phyloP scores from a whole-genome alignment of 129 eudicot genomes.

The Pulicaria dysenterica region DNA sequence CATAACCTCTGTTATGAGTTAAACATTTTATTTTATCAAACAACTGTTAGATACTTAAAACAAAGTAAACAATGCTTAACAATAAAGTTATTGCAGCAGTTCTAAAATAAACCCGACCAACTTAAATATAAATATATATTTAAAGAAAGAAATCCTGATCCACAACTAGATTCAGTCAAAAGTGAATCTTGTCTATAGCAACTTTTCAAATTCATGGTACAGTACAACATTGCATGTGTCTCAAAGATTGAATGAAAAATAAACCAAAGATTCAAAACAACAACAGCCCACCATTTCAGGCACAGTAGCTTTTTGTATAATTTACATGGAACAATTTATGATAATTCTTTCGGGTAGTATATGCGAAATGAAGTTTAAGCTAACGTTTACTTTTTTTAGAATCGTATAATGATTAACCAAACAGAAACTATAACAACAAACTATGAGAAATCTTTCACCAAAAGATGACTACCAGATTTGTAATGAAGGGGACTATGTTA shows the following conservation, averaged over 20 bases:
- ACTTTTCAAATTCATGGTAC: constrained; percentile 35
- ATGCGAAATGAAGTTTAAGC: constrained; percentile 27
- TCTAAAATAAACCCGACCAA: too few relatives aligned
- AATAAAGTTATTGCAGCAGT: too few relatives aligned
- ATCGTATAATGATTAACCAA: constrained; percentile 27
- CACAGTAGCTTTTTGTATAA: constrained; percentile 30
- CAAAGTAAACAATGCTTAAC: too few relatives aligned
- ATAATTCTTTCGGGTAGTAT: constrained; percentile 31
- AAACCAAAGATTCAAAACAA: constrained; percentile 23
- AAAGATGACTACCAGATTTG: constrained; percentile 7
- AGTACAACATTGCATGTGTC: constrained; percentile 25
- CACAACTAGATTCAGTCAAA: constrained; percentile 23
- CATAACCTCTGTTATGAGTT: too few relatives aligned
- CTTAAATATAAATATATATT: neutral
- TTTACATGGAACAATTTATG: constrained; percentile 31
- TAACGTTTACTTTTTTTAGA: constrained; percentile 35
- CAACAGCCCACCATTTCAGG: constrained; percentile 27
- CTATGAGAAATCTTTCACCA: constrained; percentile 21
- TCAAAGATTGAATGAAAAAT: constrained; percentile 9
- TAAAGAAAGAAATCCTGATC: constrained; percentile 7
- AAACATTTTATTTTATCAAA: too few relatives aligned
- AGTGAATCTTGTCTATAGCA: constrained; percentile 26
- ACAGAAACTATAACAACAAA: constrained; percentile 30
- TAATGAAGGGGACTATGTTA: constrained; percentile 35
- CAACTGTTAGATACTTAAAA: too few relatives aligned